Percentiles rank a stretch among this genome's conserved stretches.
Evolutionary conservation across 371 early-diverging fungal genomes (phyloP).

Genomic region (Mortierella sp.): DNA sequence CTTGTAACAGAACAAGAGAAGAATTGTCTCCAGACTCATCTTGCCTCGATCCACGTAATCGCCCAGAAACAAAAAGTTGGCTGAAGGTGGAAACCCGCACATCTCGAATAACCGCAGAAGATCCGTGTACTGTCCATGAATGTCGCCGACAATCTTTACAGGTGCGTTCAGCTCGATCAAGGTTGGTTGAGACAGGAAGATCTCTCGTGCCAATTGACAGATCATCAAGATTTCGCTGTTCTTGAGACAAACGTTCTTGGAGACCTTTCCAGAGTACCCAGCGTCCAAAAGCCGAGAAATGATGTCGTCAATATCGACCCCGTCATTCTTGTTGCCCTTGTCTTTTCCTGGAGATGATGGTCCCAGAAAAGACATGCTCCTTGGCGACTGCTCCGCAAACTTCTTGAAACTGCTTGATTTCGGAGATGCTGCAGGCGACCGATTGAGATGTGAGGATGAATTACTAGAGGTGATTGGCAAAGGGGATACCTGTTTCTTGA

Average conservation of each 20-base stretch:
- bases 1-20: slow-evolving; percentile 92
- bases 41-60: slow-evolving; percentile 99
- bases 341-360: slow-evolving; percentile 3
- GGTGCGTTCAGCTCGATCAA: slow-evolving; percentile 97
- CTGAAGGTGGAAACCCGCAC: slow-evolving; percentile 92
- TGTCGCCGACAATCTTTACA: slow-evolving; percentile 98
- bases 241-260: slow-evolving; percentile 79
- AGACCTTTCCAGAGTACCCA: slow-evolving; percentile 79
- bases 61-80: slow-evolving; percentile 93
- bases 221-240: slow-evolving; percentile 89
- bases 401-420: slow-evolving; percentile 7
- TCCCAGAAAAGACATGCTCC: slow-evolving; percentile 32
- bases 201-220: slow-evolving; percentile 88
- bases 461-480: slow-evolving; percentile 13
- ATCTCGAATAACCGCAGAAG: slow-evolving; percentile 98
- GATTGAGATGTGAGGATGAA: slow-evolving; percentile 8
- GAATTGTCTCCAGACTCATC: slow-evolving; percentile 87
- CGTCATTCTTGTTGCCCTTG: slow-evolving; percentile 1
- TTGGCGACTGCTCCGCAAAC: slow-evolving; percentile 26
- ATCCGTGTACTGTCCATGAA: slow-evolving; percentile 99
- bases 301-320: slow-evolving; percentile 83
- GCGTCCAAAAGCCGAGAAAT: slow-evolving; percentile 85
- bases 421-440: slow-evolving; percentile 32
- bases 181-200: slow-evolving; percentile 94
- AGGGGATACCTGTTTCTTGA: slow-evolving; percentile 39